These are phyloP conservation scores for Waltiozyma sp. DNA, from an alignment of 1,139 yeast genomes.

Conservation along the genomic window DNA sequence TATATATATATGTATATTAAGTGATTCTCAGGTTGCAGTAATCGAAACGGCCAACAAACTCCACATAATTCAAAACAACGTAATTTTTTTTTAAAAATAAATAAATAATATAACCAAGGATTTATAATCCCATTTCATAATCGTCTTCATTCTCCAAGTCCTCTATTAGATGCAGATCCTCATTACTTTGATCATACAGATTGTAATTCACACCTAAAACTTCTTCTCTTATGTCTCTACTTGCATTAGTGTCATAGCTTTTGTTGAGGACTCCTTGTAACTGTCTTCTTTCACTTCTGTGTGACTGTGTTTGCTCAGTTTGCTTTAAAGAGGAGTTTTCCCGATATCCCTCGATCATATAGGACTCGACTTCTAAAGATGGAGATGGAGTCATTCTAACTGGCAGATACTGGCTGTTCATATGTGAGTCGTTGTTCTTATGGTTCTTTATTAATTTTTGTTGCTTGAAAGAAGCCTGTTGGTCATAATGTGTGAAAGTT, in stretches of 20 bases:
- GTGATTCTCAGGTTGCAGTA: too few relatives aligned
- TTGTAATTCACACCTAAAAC: conserved; percentile 16
- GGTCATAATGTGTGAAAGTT: conserved; percentile 2
- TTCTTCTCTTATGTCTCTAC: conserved; percentile 8
- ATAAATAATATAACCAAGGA: too few relatives aligned
- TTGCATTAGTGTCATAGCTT: too few relatives aligned
- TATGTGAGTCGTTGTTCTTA: not conserved
- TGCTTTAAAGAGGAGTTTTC: conserved; percentile 1
- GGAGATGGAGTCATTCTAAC: conserved; percentile 19
- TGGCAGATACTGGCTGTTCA: not conserved
- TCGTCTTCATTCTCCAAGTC: conserved; percentile 5
- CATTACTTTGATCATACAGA: conserved; percentile 15
- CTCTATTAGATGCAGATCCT: conserved; percentile 11
- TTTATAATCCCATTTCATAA: conserved; percentile 6
- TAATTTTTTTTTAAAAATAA: too few relatives aligned
- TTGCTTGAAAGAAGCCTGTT: conserved; percentile 1
- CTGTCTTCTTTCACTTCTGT: not conserved
- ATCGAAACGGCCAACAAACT: too few relatives aligned
- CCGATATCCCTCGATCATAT: conserved; percentile 29
- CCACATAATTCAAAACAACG: too few relatives aligned
- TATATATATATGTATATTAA: too few relatives aligned
- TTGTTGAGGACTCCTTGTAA: not conserved
- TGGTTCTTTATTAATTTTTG: not conserved
- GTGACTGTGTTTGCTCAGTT: not conserved
- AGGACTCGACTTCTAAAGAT: conserved; percentile 27